Conservation (phyloP, 345 rosid species). For the Angophora floribunda region DNA sequence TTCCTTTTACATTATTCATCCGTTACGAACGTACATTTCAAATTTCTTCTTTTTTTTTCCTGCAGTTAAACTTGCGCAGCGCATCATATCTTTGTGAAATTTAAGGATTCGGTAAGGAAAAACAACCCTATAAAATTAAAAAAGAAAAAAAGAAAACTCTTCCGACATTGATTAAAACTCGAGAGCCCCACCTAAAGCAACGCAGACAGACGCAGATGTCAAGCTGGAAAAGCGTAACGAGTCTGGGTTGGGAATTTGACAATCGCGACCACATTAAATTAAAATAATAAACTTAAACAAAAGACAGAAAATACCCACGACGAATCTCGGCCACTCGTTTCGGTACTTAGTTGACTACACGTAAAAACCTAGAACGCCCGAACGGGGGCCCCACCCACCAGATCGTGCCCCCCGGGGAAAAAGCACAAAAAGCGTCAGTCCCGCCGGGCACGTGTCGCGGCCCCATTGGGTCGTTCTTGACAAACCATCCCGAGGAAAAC, state of each 20-base stretch:
- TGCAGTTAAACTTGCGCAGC: background rate
- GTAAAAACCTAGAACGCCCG: background rate
- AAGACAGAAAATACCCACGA: background rate
- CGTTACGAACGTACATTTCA: background rate
- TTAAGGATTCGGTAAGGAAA: background rate
- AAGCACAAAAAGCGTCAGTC: background rate
- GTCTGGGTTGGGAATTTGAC: background rate
- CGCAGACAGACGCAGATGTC: background rate
- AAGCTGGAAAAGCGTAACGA: background rate
- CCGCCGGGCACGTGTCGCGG: background rate
- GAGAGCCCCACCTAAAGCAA: background rate
- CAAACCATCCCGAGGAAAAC: background rate
- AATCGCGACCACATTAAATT: background rate
- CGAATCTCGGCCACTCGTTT: background rate
- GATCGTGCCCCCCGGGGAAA: background rate
- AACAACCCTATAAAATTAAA: background rate
- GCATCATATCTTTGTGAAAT: background rate
- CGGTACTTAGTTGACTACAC: background rate
- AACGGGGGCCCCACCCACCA: background rate
- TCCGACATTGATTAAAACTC: background rate
- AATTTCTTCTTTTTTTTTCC: no score
- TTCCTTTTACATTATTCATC: background rate
- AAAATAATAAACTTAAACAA: background rate
- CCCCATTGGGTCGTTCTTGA: background rate
- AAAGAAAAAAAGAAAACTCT: accelerated